phyloP scores from a whole-genome alignment of 2,329 filamentous ascomycete species.

The Botrytis squamosa region DNA sequence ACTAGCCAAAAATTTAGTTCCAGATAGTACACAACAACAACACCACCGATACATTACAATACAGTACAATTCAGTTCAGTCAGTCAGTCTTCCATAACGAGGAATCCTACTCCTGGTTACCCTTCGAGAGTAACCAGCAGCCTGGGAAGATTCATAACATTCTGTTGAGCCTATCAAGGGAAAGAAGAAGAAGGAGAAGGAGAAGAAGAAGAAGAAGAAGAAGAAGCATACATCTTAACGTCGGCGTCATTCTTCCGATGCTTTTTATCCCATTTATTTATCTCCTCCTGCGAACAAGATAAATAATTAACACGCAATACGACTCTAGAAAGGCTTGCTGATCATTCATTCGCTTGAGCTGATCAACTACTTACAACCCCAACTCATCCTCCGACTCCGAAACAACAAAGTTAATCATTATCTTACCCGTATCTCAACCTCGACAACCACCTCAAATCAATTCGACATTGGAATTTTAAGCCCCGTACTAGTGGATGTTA shows the following conservation, averaged over 20 bases:
- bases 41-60: constrained; percentile 6
- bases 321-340: constrained; percentile 17
- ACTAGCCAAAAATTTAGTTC: background rate
- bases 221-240: background rate
- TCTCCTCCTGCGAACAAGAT: constrained; percentile 16
- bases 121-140: background rate
- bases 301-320: constrained; percentile 20
- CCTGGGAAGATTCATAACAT: background rate
- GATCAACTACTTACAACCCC: constrained; percentile 21
- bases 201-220: background rate
- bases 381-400: constrained; percentile 19
- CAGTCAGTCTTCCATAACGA: background rate
- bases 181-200: background rate
- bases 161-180: background rate
- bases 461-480: background rate
- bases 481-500: background rate
- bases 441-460: constrained; percentile 13
- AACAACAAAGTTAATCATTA: constrained; percentile 21
- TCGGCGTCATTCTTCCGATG: background rate
- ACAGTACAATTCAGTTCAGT: background rate
- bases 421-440: constrained; percentile 12
- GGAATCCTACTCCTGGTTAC: background rate
- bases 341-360: constrained; percentile 23
- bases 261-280: constrained; percentile 9
- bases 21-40: background rate